Base-by-base conservation (phyloP, 495 filamentous ascomycete genomes). In the Podospora didyma region DNA sequence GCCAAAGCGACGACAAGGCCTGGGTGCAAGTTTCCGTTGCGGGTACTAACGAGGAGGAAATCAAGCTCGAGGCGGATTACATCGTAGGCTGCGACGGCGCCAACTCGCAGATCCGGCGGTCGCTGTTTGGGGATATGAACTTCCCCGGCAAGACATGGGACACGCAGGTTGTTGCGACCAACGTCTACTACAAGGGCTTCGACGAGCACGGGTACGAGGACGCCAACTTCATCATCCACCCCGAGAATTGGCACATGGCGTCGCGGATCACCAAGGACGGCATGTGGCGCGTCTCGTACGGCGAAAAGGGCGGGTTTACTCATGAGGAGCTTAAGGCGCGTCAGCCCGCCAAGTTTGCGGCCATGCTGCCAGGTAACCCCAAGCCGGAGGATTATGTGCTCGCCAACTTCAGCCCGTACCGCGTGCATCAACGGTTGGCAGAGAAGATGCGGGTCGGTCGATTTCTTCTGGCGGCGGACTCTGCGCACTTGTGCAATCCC, bases 1-100 rank as follows among this genome's bases (percentile, higher is more conserved):
- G 78, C 19, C 79, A 85, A 48, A 49, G 49, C 28, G 56, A 23
- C 4, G 22, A 39, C 67, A 72, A 19, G 62, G 79, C 77, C 2
- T 80, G 76, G 75, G 77, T 77, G 3, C 74, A 80, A 20, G 73
- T 80, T 9, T 73, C 82, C 49, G 76, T 72, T 0, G 64, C 68
- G 0, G 72, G 12, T 0, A 39, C 24, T 7, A n/a, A n/a, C n/a
- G n/a, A n/a, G n/a, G 37, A 45, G 5, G 9, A 3, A 9, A 23
- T 23, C 31, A 11, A 22, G 37, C 37, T 48, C 76, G 80, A 85
- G 46, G 61, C 42, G 62, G 85, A 81, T 57, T 62, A 86, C 9
- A 59, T 83, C 22, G 82, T 83, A 0, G 61, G 61, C 0, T 84
- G 82, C 59, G 83, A 87, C 64, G 83, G 83, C 12, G 84, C 82